phyloP scores from a whole-genome alignment of 805 yeast genomes.

The Lipomyces sp. region DNA sequence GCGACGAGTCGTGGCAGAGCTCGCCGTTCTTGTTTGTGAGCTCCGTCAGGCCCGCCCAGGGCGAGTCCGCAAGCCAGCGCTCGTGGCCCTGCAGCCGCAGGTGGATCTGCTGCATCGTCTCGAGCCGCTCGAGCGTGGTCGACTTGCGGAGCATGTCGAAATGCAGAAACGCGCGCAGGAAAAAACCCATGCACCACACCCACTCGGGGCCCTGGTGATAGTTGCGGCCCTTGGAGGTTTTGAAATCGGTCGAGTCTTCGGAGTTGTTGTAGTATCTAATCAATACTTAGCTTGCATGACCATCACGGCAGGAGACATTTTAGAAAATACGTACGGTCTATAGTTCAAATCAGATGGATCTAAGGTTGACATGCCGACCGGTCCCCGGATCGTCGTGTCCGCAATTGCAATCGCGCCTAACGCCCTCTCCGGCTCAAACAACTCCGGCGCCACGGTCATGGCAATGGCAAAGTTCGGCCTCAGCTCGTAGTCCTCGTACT shows the following conservation, averaged over 20 bases:
- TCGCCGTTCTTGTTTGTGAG: slow-evolving; percentile 85
- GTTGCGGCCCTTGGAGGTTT: slow-evolving; percentile 91
- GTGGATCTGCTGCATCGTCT: slow-evolving; percentile 57
- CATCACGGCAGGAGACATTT: background rate
- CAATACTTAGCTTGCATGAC: background rate
- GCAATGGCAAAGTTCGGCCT: slow-evolving; percentile 93
- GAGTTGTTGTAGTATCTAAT: slow-evolving; percentile 63
- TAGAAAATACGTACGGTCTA: slow-evolving; percentile 52
- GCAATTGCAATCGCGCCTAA: slow-evolving; percentile 64
- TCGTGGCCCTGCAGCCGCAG: slow-evolving; percentile 61
- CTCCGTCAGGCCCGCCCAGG: slow-evolving; percentile 94
- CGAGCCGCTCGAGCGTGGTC: slow-evolving; percentile 45
- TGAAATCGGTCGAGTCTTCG: slow-evolving; percentile 79
- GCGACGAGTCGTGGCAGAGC: slow-evolving; percentile 80
- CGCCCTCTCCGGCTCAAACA: slow-evolving; percentile 64
- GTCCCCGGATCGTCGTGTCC: slow-evolving; percentile 75
- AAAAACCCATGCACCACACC: slow-evolving; percentile 91
- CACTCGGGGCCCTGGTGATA: slow-evolving; percentile 99
- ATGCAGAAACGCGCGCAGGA: slow-evolving; percentile 68
- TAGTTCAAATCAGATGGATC: slow-evolving; percentile 93
- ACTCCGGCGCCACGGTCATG: slow-evolving; percentile 90
- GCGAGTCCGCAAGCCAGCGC: slow-evolving; percentile 66
- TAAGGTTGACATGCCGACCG: slow-evolving; percentile 84
- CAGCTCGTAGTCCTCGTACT: slow-evolving; percentile 89
- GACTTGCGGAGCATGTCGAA: slow-evolving; percentile 48